Evolutionary conservation across 2,329 filamentous ascomycete species (phyloP), one percentile per base, ranked within the genome.

Genomic region (Clarireedia hainanense): DNA sequence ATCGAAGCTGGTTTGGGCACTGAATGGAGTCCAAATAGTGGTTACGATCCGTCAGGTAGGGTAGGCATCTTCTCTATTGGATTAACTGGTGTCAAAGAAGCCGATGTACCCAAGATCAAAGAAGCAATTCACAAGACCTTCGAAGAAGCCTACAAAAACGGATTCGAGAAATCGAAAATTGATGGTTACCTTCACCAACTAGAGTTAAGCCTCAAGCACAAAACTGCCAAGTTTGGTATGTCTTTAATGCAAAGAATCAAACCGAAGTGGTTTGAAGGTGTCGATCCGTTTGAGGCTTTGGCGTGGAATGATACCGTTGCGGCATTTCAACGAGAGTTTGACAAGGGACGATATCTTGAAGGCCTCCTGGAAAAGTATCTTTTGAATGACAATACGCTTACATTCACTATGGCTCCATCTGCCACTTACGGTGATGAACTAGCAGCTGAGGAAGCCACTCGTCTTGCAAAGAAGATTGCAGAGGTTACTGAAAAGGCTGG

Each of bases 221-320:
- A 97, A 76, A 96, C 91, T 0, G 89, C 94, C 54, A 91, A 88
- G 66, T 99, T 99, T 68, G 94, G 94, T 14, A 89, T 96, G 78
- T 85, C 86, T 17, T 81, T 97, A 52, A 83, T 99, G 71, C 89
- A 96, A 64, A 84, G 92, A 43, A 78, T 96, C 6, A 89, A 95
- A 68, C 87, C 90, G 2, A 86, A 88, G 57, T 99, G 94, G 94
- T 97, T 99, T 72, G 95, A 94, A 56, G 94, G 92, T 5, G 84
- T 91, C 3, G 89, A 97, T 69, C 92, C 94, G 0, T 95, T 97
- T 71, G 85, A 95, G 62, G 85, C 89, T 12, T 76, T 99, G 37
- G 87, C 90, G 2, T 97, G 91, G 90, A 94, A 96, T 64, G 87
- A 94, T 45, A 90, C 89, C 0, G 85, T 97, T 3, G 76, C 85